Base-by-base conservation (phyloP, 2,329 filamentous ascomycete species). In the Colletotrichum melonis region DNA sequence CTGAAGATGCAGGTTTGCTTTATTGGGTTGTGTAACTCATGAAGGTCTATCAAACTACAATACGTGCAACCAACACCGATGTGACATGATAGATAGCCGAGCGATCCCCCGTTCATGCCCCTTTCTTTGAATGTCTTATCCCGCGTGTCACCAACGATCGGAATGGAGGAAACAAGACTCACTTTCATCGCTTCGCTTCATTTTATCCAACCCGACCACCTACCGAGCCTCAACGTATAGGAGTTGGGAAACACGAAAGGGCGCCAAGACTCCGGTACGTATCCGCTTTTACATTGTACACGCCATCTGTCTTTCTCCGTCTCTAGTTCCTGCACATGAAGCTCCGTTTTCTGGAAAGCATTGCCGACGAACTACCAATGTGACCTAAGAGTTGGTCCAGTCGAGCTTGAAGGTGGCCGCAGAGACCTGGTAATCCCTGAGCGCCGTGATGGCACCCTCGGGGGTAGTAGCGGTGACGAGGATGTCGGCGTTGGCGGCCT, bases 391-490 rank as follows among this genome's bases (percentile, higher is more conserved):
- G 76, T 88, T 89, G 4, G 89, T 92, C 97, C 97, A 99, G 72
- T 95, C 87, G 82, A 98, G 84, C 78, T 95, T 92, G 81, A 94
- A 94, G 64, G 94, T 89, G 11, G 92, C 93, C 76, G 92, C 88
- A 0, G 93, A 93, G 58, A 92, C 89, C 83, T 91, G 90, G 85
- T 99, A 99, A 46, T 93, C 88, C 74, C 85, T 88, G 81, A 99
- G 85, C 57, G 88, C 89, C 74, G 86, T 83, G 75, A 97, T 87
- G 16, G 95, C 95, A 67, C 94, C 92, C 57, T 94, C 91, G 1
- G 93, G 89, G 62, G 88, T 90, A 77, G 87, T 88, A 6, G 94
- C 95, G 80, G 96, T 94, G 1, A 93, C 91, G 77, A 98, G 84
- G 76, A 99, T 98, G 12, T 88, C 86, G 62, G 88, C 90, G 82